These are phyloP conservation scores for sorghum (Sorghum bicolor) DNA, from an alignment of 176 grass and related monocot species.

Conservation along the genomic window Sorghum_bicolor_NCBIv3 NC_012878.2:57309001-57309500, in stretches of 20 bases:
- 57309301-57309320: background rate
- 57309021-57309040: slow-evolving; percentile 85
- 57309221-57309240: background rate
- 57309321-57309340: background rate
- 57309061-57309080: slow-evolving; percentile 26
- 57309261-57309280: background rate
- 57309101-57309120: slow-evolving; percentile 39
- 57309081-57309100: slow-evolving; percentile 48
- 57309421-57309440: background rate
- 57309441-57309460: background rate
- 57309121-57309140: slow-evolving; percentile 41
- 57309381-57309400: background rate
- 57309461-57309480: background rate
- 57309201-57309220: background rate
- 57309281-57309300: slow-evolving; percentile 32
- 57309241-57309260: background rate
- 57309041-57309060: slow-evolving; percentile 46
- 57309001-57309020: slow-evolving; percentile 58
- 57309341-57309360: background rate
- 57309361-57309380: background rate
- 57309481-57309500: background rate
- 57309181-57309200: background rate
- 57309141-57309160: slow-evolving; percentile 17
- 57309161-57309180: background rate
- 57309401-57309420: background rate